Base-by-base conservation (phyloP, 2,329 filamentous ascomycete genomes). In the Elsinoe batatas region DNA sequence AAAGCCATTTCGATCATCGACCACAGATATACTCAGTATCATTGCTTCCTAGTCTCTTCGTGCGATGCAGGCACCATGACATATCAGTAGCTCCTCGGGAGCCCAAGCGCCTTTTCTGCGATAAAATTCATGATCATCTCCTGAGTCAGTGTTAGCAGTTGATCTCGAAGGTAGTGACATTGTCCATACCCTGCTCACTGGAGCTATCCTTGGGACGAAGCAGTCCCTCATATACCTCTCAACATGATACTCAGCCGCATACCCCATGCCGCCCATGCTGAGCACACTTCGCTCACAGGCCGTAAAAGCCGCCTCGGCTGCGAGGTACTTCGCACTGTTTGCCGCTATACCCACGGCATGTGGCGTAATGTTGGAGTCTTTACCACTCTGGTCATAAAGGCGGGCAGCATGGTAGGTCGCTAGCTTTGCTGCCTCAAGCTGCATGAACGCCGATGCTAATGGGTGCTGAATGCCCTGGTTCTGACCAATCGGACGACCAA, bases 41-140 rank as follows among this genome's bases (percentile, higher is more conserved):
- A 8, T 30, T 30, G 7, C 26, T 8, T 30, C 26, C 5, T 8
- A 8, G 26, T 5, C 26, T 30, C 26, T 30, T 30, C 26, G 26
- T 30, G 7, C 8, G 26, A 42, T 18, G 38, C 38, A 6, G 38
- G 18, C 17, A 18, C 4, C 18, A 11, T 15, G 10, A 5, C 2
- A 30, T 33, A 35, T 64, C 54, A 87, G 61, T 88, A 89, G 63
- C 83, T 88, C 57, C 81, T 74, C 1, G 85, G 85, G 22, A 88
- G 63, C 3, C 76, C 71, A n/a, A 88, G 68, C 0, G 80, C 84
- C 70, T 80, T 86, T 66, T 88, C 84, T 2, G 78, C 76, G 11
- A 88, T 78, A 65, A 82, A 88, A 61, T 88, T 88, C 73, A 87
- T 71, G 53, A 88, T 86, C 85, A 88, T 88, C 71, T 88, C 85